Percentiles rank a stretch among this genome's conserved stretches.
phyloP scores from a whole-genome alignment of 169 alveolate genomes.

The Miamiensis avidus region DNA sequence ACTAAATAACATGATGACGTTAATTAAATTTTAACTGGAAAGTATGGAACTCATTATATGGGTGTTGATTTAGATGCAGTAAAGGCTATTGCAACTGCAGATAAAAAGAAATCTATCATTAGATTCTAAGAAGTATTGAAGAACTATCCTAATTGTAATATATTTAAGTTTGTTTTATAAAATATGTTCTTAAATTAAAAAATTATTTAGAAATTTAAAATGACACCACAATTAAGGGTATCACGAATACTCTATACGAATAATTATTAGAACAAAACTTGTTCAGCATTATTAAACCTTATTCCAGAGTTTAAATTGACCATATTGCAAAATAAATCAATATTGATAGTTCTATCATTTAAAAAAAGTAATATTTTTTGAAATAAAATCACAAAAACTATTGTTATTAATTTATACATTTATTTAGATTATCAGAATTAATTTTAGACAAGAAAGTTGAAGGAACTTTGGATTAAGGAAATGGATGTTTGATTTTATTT shows the following conservation, averaged over 20 bases:
- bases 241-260: conserved; percentile 67
- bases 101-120: conserved; percentile 28
- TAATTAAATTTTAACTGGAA: conserved; percentile 30
- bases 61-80: conserved; percentile 47
- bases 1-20: conserved; percentile 85
- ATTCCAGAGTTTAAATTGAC: conserved; percentile 77
- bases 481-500: conserved; percentile 90
- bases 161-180: not conserved
- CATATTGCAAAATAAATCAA: conserved; percentile 74
- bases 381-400: too few relatives aligned
- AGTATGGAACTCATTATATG: conserved; percentile 49
- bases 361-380: conserved; percentile 50
- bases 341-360: conserved; percentile 57
- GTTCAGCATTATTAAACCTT: conserved; percentile 80
- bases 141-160: conserved; percentile 21
- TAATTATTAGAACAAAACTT: conserved; percentile 77
- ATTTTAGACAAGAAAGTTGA: conserved; percentile 92
- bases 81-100: conserved; percentile 34
- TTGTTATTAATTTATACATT: too few relatives aligned
- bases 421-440: conserved; percentile 82
- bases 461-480: conserved; percentile 96
- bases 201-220: not conserved
- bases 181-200: too few relatives aligned
- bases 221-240: conserved; percentile 10
- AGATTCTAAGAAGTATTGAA: conserved; percentile 33